Evolutionary conservation across 495 filamentous ascomycete genomes (phyloP), one percentile per base, ranked within the genome.

Genomic region (Neurospora hispaniola): DNA sequence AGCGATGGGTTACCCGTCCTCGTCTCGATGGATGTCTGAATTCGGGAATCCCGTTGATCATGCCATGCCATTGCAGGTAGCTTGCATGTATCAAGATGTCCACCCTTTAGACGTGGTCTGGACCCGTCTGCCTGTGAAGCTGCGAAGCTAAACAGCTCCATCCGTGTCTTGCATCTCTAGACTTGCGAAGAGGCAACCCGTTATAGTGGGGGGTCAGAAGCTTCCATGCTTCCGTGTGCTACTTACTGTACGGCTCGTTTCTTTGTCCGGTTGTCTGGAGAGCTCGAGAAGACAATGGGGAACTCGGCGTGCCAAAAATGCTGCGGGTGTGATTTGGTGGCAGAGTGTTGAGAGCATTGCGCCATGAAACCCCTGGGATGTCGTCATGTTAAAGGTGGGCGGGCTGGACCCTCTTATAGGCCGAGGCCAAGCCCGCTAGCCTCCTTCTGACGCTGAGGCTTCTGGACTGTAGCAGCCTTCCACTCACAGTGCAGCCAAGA

Each of bases 371-470:
- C 68, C 71, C 62, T 72, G 71, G 9, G 35, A 70, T 72, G 71
- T 69, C 71, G 71, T 72, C 71, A 72, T 72, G 39, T 18, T n/a
- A 23, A 70, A 70, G 71, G 62, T 70, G 62, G 71, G 71, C 54
- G 66, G 35, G 68, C 18, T 41, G 14, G 71, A 14, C 71, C n/a
- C n/a, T 72, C 54, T 66, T 66, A 66, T 66, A 35, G 54, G 54
- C 54, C 54, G 27, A 66, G 54, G 54, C 54, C 54, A 66, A 66
- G 54, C 54, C 54, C 54, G 27, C 54, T 66, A 66, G 54, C 54
- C 54, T 66, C 54, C 54, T 66, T 66, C 27, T 66, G 54, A 66
- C 54, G 54, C 54, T 4, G 54, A 66, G 54, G 54, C 54, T 66
- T 66, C 27, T 38, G 16, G 27, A 31, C 14, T 23, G 20, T 72